A percentile compares a stretch with the other conserved stretches of the same genome.
These are phyloP conservation scores for Lasiodiplodia theobromae DNA, from an alignment of 2,329 filamentous ascomycete genomes.

Conservation along the genomic window DNA sequence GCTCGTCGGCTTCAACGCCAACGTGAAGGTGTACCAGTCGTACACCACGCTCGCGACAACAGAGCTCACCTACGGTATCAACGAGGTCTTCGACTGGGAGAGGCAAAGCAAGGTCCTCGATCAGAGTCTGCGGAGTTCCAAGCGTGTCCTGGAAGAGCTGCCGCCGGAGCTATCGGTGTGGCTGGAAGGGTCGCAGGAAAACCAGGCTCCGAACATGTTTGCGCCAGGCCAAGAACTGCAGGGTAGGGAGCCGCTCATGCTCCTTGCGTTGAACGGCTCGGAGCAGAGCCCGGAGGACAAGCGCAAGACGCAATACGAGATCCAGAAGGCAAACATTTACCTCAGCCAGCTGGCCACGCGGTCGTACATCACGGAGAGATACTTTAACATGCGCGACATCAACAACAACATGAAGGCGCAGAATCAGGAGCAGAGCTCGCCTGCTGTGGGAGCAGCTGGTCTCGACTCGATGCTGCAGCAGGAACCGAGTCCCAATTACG, in stretches of 20 bases:
- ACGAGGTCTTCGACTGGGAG: slow-evolving; percentile 76
- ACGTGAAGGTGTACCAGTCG: slow-evolving; percentile 78
- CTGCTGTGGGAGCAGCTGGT: slow-evolving; percentile 46
- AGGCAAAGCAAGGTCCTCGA: slow-evolving; percentile 77
- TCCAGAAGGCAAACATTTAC: slow-evolving; percentile 91
- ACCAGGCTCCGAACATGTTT: slow-evolving; percentile 28
- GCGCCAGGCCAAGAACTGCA: slow-evolving; percentile 34
- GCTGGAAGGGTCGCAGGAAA: slow-evolving; percentile 48
- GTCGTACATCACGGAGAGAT: slow-evolving; percentile 86
- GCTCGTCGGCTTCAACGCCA: slow-evolving; percentile 81
- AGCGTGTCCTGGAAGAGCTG: slow-evolving; percentile 70
- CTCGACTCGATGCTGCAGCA: slow-evolving; percentile 44
- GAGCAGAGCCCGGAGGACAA: slow-evolving; percentile 45
- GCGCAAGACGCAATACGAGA: slow-evolving; percentile 74
- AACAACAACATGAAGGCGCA: slow-evolving; percentile 57
- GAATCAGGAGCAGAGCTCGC: slow-evolving; percentile 48
- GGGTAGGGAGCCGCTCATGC: slow-evolving; percentile 34
- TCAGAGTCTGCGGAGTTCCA: slow-evolving; percentile 73
- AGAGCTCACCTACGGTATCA: slow-evolving; percentile 82
- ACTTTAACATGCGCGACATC: slow-evolving; percentile 77
- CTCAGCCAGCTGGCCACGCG: slow-evolving; percentile 81
- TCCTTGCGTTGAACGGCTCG: slow-evolving; percentile 34
- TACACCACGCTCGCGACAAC: slow-evolving; percentile 81
- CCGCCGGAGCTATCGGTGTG: slow-evolving; percentile 72
- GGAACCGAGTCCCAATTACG: slow-evolving; percentile 40